Percentiles rank a stretch among this genome's conserved stretches.
These are phyloP conservation scores for Trametes punicea DNA, from an alignment of 768 basidiomycete species.

Conservation along the genomic window DNA sequence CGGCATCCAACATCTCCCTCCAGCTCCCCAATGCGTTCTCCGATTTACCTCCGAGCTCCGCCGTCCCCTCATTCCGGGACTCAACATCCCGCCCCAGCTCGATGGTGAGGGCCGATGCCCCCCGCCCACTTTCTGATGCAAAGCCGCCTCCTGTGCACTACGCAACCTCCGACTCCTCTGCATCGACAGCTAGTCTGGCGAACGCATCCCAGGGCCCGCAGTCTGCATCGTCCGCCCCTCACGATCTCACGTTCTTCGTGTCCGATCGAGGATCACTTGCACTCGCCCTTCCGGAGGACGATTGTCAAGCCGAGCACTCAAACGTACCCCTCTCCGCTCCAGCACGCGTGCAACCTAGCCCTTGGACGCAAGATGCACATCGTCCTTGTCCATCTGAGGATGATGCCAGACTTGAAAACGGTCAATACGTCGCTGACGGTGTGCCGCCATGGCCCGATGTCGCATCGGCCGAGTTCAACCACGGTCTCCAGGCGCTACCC, in stretches of 20 bases:
- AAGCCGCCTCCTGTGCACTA: slow-evolving; percentile 8
- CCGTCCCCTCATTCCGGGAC: slow-evolving; percentile 10
- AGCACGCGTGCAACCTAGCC: slow-evolving; percentile 7
- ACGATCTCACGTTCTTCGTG: slow-evolving; percentile 25
- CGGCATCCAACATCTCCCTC: slow-evolving; percentile 36
- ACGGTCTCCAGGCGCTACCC: slow-evolving; percentile 45
- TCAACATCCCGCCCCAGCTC: slow-evolving; percentile 10
- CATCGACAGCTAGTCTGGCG: slow-evolving; percentile 13
- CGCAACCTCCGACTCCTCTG: slow-evolving; percentile 15
- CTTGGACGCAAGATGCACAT: slow-evolving; percentile 1
- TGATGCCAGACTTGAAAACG: background rate
- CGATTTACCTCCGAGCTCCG: slow-evolving; percentile 20
- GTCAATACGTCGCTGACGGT: slow-evolving; percentile 5
- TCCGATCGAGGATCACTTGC: slow-evolving; percentile 22
- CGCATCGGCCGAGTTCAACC: slow-evolving; percentile 13
- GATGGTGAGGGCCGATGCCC: background rate
- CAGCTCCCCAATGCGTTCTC: slow-evolving; percentile 24
- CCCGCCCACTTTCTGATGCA: background rate
- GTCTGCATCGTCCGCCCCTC: slow-evolving; percentile 11
- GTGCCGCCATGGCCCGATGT: slow-evolving; percentile 13
- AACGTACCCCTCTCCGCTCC: slow-evolving; percentile 10
- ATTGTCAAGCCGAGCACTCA: slow-evolving; percentile 5
- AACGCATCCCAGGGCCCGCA: slow-evolving; percentile 7
- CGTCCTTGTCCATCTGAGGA: slow-evolving; percentile 8
- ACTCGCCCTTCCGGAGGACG: slow-evolving; percentile 10